Evolutionary conservation across 805 yeast genomes (phyloP), one percentile per base, ranked within the genome.

Genomic region (Osmozyma mogii): DNA sequence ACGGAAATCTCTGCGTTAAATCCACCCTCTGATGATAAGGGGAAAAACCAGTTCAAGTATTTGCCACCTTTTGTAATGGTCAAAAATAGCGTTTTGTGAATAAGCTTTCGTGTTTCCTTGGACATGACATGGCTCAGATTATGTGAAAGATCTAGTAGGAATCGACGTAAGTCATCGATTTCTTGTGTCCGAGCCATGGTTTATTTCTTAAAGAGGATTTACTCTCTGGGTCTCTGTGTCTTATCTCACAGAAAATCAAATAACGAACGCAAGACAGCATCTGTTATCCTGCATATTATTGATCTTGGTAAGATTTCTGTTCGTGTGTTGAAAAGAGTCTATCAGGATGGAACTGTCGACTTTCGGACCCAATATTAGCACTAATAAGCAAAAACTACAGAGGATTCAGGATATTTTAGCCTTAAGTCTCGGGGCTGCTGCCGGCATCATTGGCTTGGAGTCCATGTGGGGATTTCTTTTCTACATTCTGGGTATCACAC

Each of bases 41-140:
- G 65, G 35, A 72, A 68, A 29, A 70, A 49, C 36, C 49, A 47
- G 17, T 50, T 38, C 33, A 67, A 34, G 44, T 61, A 62, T 25
- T 49, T 41, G 16, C 72, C 75, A 17, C 52, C 51, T 24, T 46
- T 43, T 0, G 78, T 58, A 4, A 69, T 61, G 2, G 68, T 56
- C 13, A 49, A 47, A 34, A 58, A 69, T 27, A 78, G 49, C 3
- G 64, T 56, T n/a, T 58, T 44, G 21, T 77, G 49, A 9, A 70
- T 43, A 10, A 49, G 49, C n/a, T 37, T 41, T 17, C 52, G 50
- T 10, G 53, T 54, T 27, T 36, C 41, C 6, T 47, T 48, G 6
- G 43, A 6, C 12, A 21, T 8, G 24, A 6, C 6, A 13, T 21
- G 11, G 24, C 11, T 13, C 6, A n/a, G 11, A 6, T 10, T 10